phyloP scores from a whole-genome alignment of 306 rosid genomes.

The Quercus cerris region DNA sequence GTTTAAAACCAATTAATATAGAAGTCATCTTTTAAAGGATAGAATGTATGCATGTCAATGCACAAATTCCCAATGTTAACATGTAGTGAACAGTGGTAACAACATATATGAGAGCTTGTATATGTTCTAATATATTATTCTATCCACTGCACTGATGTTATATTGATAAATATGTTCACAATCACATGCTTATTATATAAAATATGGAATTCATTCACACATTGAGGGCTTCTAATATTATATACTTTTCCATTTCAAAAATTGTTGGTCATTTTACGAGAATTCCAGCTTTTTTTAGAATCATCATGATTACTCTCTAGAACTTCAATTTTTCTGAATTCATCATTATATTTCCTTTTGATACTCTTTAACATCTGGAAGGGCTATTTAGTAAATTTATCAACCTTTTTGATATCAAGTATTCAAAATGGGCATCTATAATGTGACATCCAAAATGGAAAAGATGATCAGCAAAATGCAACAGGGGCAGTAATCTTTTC shows the following conservation, averaged over 20 bases:
- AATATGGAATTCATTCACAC: not conserved
- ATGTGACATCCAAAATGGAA: not conserved
- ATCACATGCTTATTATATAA: not conserved
- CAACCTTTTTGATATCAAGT: not conserved
- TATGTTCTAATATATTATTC: not conserved
- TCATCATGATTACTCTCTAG: not conserved
- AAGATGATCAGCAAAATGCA: not conserved
- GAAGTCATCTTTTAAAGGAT: constrained; percentile 5
- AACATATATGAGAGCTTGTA: not conserved
- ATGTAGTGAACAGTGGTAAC: not conserved
- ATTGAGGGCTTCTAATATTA: not conserved
- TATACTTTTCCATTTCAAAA: not conserved
- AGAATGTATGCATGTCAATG: not conserved
- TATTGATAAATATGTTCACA: not conserved
- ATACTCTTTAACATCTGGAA: no score
- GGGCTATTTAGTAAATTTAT: not conserved
- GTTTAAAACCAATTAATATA: constrained; percentile 15
- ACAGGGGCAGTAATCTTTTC: no score
- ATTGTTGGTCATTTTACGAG: not conserved
- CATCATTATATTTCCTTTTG: not conserved
- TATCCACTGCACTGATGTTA: not conserved
- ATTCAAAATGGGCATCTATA: not conserved
- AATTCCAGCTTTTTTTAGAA: not conserved
- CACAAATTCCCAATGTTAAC: not conserved
- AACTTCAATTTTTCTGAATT: not conserved